A percentile compares a stretch with the other conserved stretches of the same genome.
phyloP scores from a whole-genome alignment of 2,329 filamentous ascomycete genomes.

The Graphilbum fragrans region DNA sequence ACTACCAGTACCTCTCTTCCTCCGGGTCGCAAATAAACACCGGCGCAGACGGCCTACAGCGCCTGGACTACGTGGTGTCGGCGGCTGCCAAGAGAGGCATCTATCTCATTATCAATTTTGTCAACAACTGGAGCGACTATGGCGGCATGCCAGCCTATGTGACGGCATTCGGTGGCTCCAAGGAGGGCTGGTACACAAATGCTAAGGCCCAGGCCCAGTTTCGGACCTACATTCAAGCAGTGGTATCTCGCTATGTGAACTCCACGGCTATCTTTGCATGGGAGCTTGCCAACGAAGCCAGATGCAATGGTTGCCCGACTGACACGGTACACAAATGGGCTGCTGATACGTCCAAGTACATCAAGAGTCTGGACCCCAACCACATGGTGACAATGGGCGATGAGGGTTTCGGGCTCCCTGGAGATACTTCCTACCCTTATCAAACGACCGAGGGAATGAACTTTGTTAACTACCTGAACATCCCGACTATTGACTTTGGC shows the following conservation, averaged over 20 bases:
- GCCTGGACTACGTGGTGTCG: slow-evolving; percentile 51
- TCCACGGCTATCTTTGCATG: slow-evolving; percentile 37
- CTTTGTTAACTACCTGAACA: slow-evolving; percentile 36
- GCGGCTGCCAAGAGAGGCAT: slow-evolving; percentile 46
- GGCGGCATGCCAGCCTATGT: slow-evolving; percentile 48
- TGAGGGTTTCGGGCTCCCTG: slow-evolving; percentile 24
- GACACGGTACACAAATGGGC: slow-evolving; percentile 49
- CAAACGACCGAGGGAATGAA: slow-evolving; percentile 36
- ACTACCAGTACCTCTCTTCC: slow-evolving; percentile 41
- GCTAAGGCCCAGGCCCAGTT: slow-evolving; percentile 37
- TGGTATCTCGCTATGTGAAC: slow-evolving; percentile 32
- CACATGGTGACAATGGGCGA: slow-evolving; percentile 55
- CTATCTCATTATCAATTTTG: slow-evolving; percentile 53
- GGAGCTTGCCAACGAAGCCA: slow-evolving; percentile 43
- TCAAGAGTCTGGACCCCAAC: slow-evolving; percentile 46
- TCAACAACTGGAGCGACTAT: slow-evolving; percentile 61
- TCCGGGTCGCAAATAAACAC: slow-evolving; percentile 48
- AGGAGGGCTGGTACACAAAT: slow-evolving; percentile 42
- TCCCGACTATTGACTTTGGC: slow-evolving; percentile 39
- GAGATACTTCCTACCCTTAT: slow-evolving; percentile 18
- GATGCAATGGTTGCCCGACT: slow-evolving; percentile 47
- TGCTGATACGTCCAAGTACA: slow-evolving; percentile 40
- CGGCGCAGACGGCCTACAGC: slow-evolving; percentile 42
- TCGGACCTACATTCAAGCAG: slow-evolving; percentile 28
- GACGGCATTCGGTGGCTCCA: slow-evolving; percentile 37